A percentile compares a stretch with the other conserved stretches of the same genome.
phyloP scores from a whole-genome alignment of 306 rosid species.

The Cucurbita argyrosperma region DNA sequence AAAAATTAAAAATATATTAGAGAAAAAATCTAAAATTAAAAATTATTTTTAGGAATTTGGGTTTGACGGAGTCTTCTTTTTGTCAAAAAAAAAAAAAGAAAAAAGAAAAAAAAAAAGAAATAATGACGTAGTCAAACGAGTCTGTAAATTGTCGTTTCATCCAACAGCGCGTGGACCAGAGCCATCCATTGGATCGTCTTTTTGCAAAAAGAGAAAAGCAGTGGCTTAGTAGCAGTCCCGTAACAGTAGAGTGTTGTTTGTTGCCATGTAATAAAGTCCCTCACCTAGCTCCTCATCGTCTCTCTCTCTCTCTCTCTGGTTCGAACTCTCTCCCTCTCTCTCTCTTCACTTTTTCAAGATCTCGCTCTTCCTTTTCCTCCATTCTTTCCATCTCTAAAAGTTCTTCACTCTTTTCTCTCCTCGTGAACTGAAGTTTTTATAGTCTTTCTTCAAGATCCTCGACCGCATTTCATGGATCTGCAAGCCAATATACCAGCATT shows the following conservation, averaged over 20 bases:
- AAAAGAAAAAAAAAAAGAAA: background rate
- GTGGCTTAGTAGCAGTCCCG: background rate
- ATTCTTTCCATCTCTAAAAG: slow-evolving; percentile 1
- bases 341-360: background rate
- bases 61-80: no score
- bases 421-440: background rate
- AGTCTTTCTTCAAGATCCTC: slow-evolving; percentile 27
- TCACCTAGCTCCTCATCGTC: slow-evolving; percentile 8
- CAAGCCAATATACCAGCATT: slow-evolving; percentile 24
- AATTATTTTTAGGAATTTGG: no score
- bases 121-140: slow-evolving; percentile 4
- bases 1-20: no score
- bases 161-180: slow-evolving; percentile 10
- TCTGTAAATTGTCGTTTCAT: slow-evolving; percentile 4
- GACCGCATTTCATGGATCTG: slow-evolving; percentile 59
- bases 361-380: background rate
- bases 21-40: no score
- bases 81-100: no score
- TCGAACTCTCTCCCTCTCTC: background rate
- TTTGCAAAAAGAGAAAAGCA: background rate
- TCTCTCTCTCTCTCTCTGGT: background rate
- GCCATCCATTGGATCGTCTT: background rate
- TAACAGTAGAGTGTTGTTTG: slow-evolving; percentile 2
- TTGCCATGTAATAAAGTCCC: slow-evolving; percentile 15
- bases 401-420: background rate